phyloP scores from a whole-genome alignment of 805 yeast genomes.

The Priceomyces melissophilus region DNA sequence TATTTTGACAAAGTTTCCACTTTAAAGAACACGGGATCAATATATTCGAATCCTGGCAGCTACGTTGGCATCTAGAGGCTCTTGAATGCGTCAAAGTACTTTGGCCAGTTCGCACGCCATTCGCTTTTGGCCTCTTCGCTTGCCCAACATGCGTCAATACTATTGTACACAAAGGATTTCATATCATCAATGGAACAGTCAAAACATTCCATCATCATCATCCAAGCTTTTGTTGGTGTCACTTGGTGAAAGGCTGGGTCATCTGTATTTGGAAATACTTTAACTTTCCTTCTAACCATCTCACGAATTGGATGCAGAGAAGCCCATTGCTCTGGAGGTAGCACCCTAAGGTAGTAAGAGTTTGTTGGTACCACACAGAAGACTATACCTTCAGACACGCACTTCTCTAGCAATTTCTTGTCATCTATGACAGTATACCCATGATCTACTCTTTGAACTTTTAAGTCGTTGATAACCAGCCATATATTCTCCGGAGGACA shows the following conservation, averaged over 20 bases:
- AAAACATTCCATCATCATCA: conserved; percentile 27
- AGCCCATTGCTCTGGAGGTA: conserved; percentile 25
- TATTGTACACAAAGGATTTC: conserved; percentile 17
- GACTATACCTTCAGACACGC: conserved; percentile 12
- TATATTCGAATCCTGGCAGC: too few species aligned
- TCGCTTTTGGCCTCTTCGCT: conserved; percentile 7
- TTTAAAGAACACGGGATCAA: too few species aligned
- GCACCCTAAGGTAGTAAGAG: conserved; percentile 24
- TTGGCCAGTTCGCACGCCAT: conserved; percentile 1
- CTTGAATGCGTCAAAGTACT: conserved; percentile 4
- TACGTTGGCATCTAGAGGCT: too few species aligned
- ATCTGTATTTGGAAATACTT: conserved; percentile 27
- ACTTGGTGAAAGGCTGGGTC: conserved; percentile 28
- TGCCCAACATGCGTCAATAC: conserved; percentile 26
- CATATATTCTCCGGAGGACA: conserved; percentile 23
- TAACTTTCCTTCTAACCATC: conserved; percentile 22
- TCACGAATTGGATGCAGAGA: conserved; percentile 23
- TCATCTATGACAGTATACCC: conserved; percentile 27
- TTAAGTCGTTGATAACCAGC: conserved; percentile 17
- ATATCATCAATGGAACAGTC: conserved; percentile 18
- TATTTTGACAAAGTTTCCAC: too few species aligned
- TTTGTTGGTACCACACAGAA: conserved; percentile 29
- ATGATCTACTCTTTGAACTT: conserved; percentile 25
- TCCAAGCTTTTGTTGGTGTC: conserved; percentile 25
- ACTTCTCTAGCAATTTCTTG: conserved; percentile 17